phyloP scores from a whole-genome alignment of 108 stramenopile genomes.

The Pelagomonas calceolata region DNA sequence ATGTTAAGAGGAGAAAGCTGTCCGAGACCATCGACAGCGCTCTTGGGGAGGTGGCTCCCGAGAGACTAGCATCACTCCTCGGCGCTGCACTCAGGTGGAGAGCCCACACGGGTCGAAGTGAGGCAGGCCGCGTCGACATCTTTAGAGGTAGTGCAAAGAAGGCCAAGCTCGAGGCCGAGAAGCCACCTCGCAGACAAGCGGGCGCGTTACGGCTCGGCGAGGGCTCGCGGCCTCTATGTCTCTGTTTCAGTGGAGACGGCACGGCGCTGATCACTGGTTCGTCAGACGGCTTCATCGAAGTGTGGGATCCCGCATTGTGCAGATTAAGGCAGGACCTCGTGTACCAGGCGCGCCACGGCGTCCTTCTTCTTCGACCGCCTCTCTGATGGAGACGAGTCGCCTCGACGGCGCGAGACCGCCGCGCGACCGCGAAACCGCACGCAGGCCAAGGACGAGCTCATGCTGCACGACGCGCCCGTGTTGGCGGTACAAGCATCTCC shows the following conservation, averaged over 20 bases:
- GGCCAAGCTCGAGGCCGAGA: constrained; percentile 27
- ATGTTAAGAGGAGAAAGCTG: constrained; percentile 50
- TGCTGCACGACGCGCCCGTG: constrained; percentile 69
- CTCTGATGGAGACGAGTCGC: too few relatives aligned
- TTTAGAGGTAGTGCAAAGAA: constrained; percentile 9
- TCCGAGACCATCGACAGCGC: constrained; percentile 40
- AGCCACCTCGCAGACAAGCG: constrained; percentile 35
- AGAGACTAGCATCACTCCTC: constrained; percentile 61
- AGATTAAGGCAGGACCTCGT: constrained; percentile 29
- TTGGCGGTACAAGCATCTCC: constrained; percentile 60
- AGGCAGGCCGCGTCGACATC: constrained; percentile 16
- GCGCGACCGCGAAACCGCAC: too few relatives aligned
- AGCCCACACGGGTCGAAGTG: constrained; percentile 52
- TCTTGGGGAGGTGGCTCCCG: constrained; percentile 53
- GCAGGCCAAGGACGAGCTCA: constrained; percentile 71
- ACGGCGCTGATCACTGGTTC: constrained; percentile 64
- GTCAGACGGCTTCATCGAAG: constrained; percentile 84
- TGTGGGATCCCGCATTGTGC: constrained; percentile 65
- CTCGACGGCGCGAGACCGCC: constrained; percentile 40
- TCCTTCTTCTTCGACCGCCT: not conserved
- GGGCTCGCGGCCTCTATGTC: constrained; percentile 54
- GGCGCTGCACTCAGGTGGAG: constrained; percentile 85
- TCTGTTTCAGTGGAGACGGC: constrained; percentile 63
- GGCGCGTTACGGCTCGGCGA: constrained; percentile 71
- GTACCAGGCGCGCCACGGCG: constrained; percentile 38